Evolutionary conservation across 352 stramenopile genomes (phyloP).

Genomic region (Globisporangium rhizosaccharum): DNA sequence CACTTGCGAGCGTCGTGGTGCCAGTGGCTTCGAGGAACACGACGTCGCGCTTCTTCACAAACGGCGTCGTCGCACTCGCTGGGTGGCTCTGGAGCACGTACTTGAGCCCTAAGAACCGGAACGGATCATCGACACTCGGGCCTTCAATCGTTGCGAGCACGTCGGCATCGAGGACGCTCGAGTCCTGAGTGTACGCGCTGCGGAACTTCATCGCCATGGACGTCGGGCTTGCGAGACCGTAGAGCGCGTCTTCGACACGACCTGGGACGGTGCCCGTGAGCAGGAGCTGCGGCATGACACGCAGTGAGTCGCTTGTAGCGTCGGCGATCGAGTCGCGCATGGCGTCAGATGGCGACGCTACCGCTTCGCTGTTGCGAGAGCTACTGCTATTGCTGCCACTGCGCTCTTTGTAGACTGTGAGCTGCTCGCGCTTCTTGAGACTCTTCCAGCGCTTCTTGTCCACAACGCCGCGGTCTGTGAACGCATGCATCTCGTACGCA

Average conservation of each 20-base stretch:
- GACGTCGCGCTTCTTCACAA: slow-evolving; percentile 59
- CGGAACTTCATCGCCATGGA: slow-evolving; percentile 59
- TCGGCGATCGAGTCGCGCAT: background rate
- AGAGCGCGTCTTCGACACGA: slow-evolving; percentile 57
- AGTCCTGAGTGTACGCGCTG: slow-evolving; percentile 19
- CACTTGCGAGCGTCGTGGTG: slow-evolving; percentile 36
- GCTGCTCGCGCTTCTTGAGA: slow-evolving; percentile 58
- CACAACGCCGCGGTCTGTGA: slow-evolving; percentile 16
- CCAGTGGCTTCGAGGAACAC: slow-evolving; percentile 66
- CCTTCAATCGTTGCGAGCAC: slow-evolving; percentile 44
- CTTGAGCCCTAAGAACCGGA: slow-evolving; percentile 58
- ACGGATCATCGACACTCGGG: slow-evolving; percentile 38
- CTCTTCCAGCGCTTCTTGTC: slow-evolving; percentile 58
- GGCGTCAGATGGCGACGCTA: background rate
- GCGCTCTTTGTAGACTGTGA: slow-evolving; percentile 47
- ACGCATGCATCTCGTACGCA: slow-evolving; percentile 29
- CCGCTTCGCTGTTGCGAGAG: background rate
- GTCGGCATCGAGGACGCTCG: slow-evolving; percentile 12
- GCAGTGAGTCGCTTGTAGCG: slow-evolving; percentile 8
- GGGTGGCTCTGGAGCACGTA: slow-evolving; percentile 48
- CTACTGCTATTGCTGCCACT: background rate
- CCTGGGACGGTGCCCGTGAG: slow-evolving; percentile 37
- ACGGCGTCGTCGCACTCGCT: slow-evolving; percentile 30
- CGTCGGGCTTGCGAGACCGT: slow-evolving; percentile 41
- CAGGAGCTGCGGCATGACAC: slow-evolving; percentile 28